Conservation (phyloP, 1,139 yeast species). For the Yamadazyma friedrichii region DNA sequence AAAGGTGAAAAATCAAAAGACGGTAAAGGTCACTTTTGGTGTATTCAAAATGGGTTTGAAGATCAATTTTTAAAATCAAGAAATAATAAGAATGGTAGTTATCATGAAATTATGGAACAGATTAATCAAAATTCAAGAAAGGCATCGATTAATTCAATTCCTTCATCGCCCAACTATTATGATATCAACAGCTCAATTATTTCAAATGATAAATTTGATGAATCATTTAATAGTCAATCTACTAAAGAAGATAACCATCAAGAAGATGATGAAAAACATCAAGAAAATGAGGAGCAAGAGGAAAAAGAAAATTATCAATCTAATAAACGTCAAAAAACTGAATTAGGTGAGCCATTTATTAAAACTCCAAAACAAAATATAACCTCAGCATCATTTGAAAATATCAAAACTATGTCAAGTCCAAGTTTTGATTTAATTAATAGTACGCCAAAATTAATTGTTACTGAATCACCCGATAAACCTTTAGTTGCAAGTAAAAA, state of each 20-base stretch:
- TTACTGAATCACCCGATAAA: conserved; percentile 38
- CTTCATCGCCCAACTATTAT: conserved; percentile 33
- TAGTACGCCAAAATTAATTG: conserved; percentile 26
- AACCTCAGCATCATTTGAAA: not conserved
- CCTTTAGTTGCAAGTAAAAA: conserved; percentile 45
- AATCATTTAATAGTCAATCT: conserved; percentile 2
- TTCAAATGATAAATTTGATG: conserved; percentile 3
- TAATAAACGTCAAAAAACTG: conserved; percentile 20
- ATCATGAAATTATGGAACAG: conserved; percentile 48
- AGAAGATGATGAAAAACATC: conserved; percentile 2
- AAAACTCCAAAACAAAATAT: conserved; percentile 7
- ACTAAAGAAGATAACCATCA: conserved; percentile 10
- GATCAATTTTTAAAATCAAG: conserved; percentile 74
- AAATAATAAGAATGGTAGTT: conserved; percentile 44
- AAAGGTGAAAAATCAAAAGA: conserved; percentile 92
- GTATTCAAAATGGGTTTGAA: conserved; percentile 80
- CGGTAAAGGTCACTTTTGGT: conserved; percentile 98
- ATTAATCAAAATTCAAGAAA: conserved; percentile 19
- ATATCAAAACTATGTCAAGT: conserved; percentile 2
- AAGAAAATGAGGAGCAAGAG: conserved; percentile 2
- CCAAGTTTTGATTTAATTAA: conserved; percentile 13
- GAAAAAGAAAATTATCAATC: conserved; percentile 11
- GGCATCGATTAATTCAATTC: conserved; percentile 26
- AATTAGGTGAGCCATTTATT: conserved; percentile 33
- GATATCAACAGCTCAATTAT: conserved; percentile 8